Conservation (phyloP, 2,329 filamentous ascomycete species). For the Cytospora leucostoma region DNA sequence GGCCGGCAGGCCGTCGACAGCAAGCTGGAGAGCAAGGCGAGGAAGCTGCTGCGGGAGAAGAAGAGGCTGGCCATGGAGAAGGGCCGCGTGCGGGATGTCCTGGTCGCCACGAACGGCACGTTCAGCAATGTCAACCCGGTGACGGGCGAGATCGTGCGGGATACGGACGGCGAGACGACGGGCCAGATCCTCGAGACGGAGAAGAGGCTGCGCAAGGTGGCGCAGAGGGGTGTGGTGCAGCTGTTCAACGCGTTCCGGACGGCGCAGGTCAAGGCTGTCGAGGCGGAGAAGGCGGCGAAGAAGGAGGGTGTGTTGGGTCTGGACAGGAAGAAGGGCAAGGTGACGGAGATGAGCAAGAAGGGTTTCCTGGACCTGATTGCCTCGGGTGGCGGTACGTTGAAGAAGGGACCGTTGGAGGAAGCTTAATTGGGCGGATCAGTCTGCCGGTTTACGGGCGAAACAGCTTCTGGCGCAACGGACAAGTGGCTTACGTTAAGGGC, state of each 20-base stretch:
- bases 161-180: slow-evolving; percentile 48
- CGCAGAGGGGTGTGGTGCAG: slow-evolving; percentile 91
- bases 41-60: slow-evolving; percentile 75
- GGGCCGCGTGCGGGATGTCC: slow-evolving; percentile 83
- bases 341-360: slow-evolving; percentile 96
- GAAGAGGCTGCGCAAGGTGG: slow-evolving; percentile 79
- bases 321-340: slow-evolving; percentile 77
- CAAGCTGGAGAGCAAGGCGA: slow-evolving; percentile 79
- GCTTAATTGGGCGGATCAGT: slow-evolving; percentile 41
- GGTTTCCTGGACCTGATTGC: slow-evolving; percentile 92
- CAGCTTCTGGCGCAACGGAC: neutral
- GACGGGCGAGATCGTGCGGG: slow-evolving; percentile 43
- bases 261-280: slow-evolving; percentile 84
- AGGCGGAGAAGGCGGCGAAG: slow-evolving; percentile 70
- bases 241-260: slow-evolving; percentile 94
- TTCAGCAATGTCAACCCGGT: slow-evolving; percentile 48
- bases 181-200: slow-evolving; percentile 68
- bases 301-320: slow-evolving; percentile 77
- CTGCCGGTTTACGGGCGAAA: neutral
- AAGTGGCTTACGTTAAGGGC: neutral
- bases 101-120: slow-evolving; percentile 56
- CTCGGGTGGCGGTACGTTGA: slow-evolving; percentile 59
- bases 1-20: slow-evolving; percentile 72
- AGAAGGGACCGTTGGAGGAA: slow-evolving; percentile 61
- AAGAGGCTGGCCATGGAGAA: slow-evolving; percentile 79